Percentiles rank a stretch among this genome's conserved stretches.
Evolutionary conservation across 768 basidiomycete species (phyloP).

Genomic region (Symmetrospora coprosmae): DNA sequence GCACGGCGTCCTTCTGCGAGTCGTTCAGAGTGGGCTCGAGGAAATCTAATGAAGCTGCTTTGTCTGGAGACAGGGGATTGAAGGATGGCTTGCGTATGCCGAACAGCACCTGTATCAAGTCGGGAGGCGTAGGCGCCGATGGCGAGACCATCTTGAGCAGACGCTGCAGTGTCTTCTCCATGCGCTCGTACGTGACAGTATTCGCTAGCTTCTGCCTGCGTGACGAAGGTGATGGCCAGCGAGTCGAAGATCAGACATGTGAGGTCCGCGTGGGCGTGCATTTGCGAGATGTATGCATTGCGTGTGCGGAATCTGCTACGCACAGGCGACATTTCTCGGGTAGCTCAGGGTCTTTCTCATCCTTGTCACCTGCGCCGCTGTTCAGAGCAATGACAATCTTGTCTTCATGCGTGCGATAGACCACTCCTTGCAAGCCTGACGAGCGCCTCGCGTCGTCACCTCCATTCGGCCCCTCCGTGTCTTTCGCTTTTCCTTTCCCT

Average conservation of each 20-base stretch:
- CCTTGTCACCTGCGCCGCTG: neutral
- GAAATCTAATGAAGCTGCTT: conserved; percentile 44
- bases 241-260: too few relatives aligned
- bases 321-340: conserved; percentile 24
- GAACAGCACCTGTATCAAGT: conserved; percentile 53
- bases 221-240: neutral
- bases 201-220: conserved; percentile 23
- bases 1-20: conserved; percentile 70
- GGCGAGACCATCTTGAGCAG: neutral
- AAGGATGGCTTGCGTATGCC: conserved; percentile 43
- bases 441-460: too few relatives aligned
- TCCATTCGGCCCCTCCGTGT: neutral
- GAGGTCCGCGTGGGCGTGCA: too few relatives aligned
- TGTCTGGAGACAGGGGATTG: conserved; percentile 35
- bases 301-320: neutral
- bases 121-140: neutral
- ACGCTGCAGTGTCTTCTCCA: conserved; percentile 21
- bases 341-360: conserved; percentile 16
- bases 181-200: conserved; percentile 21
- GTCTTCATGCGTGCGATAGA: conserved; percentile 11
- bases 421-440: conserved; percentile 18
- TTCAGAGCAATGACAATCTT: conserved; percentile 21
- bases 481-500: conserved; percentile 17
- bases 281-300: too few relatives aligned
- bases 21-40: conserved; percentile 64